These are phyloP conservation scores for Saposhnikovia divaricata DNA, from an alignment of 129 eudicot genomes.

Conservation along the genomic window DNA sequence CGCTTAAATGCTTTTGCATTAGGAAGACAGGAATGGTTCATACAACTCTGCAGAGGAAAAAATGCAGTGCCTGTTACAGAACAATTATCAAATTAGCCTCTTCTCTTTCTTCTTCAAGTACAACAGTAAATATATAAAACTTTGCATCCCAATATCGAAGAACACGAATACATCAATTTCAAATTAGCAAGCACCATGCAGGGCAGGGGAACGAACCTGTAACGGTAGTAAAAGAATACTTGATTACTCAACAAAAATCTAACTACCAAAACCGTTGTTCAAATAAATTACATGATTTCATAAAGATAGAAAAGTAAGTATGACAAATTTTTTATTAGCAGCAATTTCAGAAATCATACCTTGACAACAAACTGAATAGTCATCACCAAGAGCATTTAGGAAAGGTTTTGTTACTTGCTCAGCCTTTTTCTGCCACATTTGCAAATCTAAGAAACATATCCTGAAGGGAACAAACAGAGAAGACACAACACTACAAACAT, in stretches of 20 bases:
- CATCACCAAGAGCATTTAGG: constrained; percentile 94
- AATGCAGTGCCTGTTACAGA: constrained; percentile 71
- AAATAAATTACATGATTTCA: background rate
- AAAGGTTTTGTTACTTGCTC: constrained; percentile 56
- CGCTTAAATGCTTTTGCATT: constrained; percentile 90
- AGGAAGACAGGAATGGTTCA: constrained; percentile 93
- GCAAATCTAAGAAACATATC: background rate
- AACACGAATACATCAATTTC: background rate
- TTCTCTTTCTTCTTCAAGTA: constrained; percentile 4
- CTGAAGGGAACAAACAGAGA: background rate
- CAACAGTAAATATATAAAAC: background rate
- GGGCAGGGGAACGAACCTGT: background rate
- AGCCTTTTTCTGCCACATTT: constrained; percentile 51
- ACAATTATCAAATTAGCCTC: background rate
- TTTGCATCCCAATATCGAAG: background rate
- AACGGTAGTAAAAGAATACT: background rate
- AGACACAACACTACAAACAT: background rate
- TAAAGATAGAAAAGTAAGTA: background rate
- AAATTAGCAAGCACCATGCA: background rate
- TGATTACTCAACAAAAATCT: background rate
- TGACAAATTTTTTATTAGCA: background rate
- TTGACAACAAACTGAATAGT: constrained; percentile 80
- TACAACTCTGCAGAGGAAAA: constrained; percentile 84
- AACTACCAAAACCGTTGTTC: background rate
- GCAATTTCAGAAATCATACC: constrained; percentile 29